Percentiles rank a stretch among this genome's conserved stretches.
Conservation (phyloP, 2,329 filamentous ascomycete species). For the Sporothrix euskadiensis region DNA sequence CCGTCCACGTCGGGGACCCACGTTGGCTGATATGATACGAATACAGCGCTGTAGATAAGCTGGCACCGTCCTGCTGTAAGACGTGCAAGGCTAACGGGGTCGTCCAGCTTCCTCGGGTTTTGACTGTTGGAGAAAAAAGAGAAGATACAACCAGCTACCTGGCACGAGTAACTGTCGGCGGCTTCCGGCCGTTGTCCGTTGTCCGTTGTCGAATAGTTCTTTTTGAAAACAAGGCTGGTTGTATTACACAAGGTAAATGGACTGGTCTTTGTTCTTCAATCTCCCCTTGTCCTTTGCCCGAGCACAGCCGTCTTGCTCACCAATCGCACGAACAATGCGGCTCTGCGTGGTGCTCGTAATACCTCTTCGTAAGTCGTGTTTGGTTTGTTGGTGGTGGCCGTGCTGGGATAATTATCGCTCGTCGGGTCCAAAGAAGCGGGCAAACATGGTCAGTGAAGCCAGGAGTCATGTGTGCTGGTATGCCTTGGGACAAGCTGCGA, state of each 20-base stretch:
- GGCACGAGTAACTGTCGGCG: not conserved
- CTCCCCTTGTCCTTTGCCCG: not conserved
- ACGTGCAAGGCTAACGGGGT: not conserved
- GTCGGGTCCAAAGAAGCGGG: conserved; percentile 7
- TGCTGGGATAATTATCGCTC: conserved; percentile 10
- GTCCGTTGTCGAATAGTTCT: no score
- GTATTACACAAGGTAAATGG: not conserved
- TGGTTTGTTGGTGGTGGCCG: not conserved
- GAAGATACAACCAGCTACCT: not conserved
- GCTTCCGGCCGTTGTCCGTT: not conserved
- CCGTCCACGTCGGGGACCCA: not conserved
- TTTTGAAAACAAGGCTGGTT: not conserved
- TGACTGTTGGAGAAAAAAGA: not conserved
- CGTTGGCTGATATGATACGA: not conserved
- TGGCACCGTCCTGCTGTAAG: not conserved
- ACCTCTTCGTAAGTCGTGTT: not conserved
- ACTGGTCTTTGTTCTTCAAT: not conserved
- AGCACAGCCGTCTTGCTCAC: not conserved
- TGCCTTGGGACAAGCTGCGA: not conserved
- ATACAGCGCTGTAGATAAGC: not conserved
- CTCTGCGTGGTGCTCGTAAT: not conserved
- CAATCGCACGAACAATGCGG: not conserved
- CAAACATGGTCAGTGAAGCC: not conserved
- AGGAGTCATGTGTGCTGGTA: not conserved
- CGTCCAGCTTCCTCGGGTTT: not conserved